Evolutionary conservation across 2,329 filamentous ascomycete genomes (phyloP).

Genomic region (Ophiostoma novo-ulmi): DNA sequence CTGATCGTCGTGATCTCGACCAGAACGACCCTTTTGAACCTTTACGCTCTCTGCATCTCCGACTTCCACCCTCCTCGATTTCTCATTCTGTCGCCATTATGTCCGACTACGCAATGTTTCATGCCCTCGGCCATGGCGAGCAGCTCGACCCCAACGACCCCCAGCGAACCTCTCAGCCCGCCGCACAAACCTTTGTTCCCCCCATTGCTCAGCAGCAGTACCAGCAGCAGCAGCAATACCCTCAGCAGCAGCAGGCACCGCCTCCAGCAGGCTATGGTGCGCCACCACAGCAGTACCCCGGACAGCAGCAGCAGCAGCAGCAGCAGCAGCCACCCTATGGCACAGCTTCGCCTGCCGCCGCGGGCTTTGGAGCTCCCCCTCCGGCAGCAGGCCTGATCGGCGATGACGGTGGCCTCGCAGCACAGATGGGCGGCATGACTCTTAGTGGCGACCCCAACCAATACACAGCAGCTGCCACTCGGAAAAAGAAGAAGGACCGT

Average conservation of each 20-base stretch:
- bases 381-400: slow-evolving; percentile 31
- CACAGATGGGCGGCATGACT: slow-evolving; percentile 74
- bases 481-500: slow-evolving; percentile 87
- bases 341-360: slow-evolving; percentile 27
- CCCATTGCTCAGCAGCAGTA: slow-evolving; percentile 51
- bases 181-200: slow-evolving; percentile 46
- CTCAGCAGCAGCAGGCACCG: slow-evolving; percentile 37
- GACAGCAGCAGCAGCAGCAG: slow-evolving; percentile 29
- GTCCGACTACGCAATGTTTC: slow-evolving; percentile 48
- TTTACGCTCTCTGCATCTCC: background rate
- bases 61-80: background rate
- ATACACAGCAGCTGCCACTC: slow-evolving; percentile 35
- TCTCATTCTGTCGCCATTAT: slow-evolving; percentile 26
- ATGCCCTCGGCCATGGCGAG: slow-evolving; percentile 47
- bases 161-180: slow-evolving; percentile 41
- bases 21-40: background rate
- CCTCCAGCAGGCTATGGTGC: slow-evolving; percentile 35
- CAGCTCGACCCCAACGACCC: slow-evolving; percentile 50
- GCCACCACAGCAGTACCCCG: slow-evolving; percentile 10
- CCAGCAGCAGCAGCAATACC: slow-evolving; percentile 37
- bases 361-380: slow-evolving; percentile 28
- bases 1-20: background rate
- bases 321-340: slow-evolving; percentile 36
- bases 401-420: slow-evolving; percentile 51
- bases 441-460: slow-evolving; percentile 53